Conservation (phyloP, 441 rosid genomes). For the Aleurites moluccanus region DNA sequence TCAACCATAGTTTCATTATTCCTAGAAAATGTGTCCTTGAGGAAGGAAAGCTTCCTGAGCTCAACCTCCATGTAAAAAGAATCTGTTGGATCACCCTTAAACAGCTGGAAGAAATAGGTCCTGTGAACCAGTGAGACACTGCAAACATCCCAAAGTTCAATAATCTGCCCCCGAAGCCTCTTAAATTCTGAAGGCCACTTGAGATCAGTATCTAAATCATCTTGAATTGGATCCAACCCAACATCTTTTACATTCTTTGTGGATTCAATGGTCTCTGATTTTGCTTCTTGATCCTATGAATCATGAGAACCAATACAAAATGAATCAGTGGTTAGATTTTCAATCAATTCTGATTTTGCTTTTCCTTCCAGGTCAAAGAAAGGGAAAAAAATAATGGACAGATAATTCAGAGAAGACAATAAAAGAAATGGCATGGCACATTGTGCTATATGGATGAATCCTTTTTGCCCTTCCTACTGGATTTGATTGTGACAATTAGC, state of each 20-base stretch:
- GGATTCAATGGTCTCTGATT: slow-evolving; percentile 27
- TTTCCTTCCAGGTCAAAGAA: background rate
- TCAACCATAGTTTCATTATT: slow-evolving; percentile 42
- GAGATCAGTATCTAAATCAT: slow-evolving; percentile 36
- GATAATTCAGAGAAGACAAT: too few relatives aligned
- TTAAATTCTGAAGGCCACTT: slow-evolving; percentile 60
- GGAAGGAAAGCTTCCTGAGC: slow-evolving; percentile 64
- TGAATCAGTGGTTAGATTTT: background rate
- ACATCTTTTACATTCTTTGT: slow-evolving; percentile 55
- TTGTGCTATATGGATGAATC: background rate
- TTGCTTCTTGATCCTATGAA: slow-evolving; percentile 52
- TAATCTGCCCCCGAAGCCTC: slow-evolving; percentile 63
- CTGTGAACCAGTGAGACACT: slow-evolving; percentile 79
- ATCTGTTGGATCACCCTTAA: slow-evolving; percentile 76
- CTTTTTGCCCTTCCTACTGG: background rate
- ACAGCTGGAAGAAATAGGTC: slow-evolving; percentile 78
- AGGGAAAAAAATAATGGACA: background rate
- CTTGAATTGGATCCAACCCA: slow-evolving; percentile 73
- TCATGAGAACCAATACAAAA: slow-evolving; percentile 14
- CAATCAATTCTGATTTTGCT: background rate
- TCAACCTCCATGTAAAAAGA: slow-evolving; percentile 93
- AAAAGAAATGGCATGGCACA: background rate
- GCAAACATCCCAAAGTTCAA: slow-evolving; percentile 82
- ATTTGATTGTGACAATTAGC: background rate
- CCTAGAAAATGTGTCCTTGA: slow-evolving; percentile 52